Evolutionary conservation across 2,329 filamentous ascomycete species (phyloP).

Genomic region (Aureobasidium sp.): DNA sequence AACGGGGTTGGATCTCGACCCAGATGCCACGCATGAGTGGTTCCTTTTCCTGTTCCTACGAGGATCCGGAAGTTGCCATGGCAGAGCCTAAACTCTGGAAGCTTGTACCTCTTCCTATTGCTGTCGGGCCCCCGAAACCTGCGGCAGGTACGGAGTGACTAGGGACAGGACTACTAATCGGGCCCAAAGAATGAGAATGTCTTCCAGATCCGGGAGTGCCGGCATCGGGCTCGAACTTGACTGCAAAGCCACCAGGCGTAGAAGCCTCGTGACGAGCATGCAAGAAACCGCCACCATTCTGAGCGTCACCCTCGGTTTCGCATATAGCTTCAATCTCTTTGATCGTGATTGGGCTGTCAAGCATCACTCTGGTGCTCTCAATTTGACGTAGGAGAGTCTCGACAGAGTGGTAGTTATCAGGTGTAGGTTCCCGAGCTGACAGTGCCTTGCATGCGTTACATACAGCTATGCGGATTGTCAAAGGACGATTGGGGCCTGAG

Average conservation of each 20-base stretch:
- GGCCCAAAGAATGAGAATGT: conserved; percentile 29
- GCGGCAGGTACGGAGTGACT: conserved; percentile 30
- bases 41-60: neutral
- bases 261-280: conserved; percentile 47
- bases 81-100: conserved; percentile 7
- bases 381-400: conserved; percentile 55
- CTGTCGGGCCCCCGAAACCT: neutral
- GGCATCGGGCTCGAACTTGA: conserved; percentile 33
- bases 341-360: conserved; percentile 47
- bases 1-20: neutral
- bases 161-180: conserved; percentile 40
- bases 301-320: conserved; percentile 77
- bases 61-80: conserved; percentile 2
- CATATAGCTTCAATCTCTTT: conserved; percentile 74
- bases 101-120: neutral
- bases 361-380: conserved; percentile 49
- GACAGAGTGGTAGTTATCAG: conserved; percentile 62
- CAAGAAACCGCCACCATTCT: conserved; percentile 88
- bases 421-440: conserved; percentile 28
- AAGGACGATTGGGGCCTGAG: conserved; percentile 40
- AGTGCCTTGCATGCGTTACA: conserved; percentile 67
- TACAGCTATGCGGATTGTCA: conserved; percentile 63
- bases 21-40: neutral
- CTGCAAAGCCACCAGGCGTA: conserved; percentile 25
- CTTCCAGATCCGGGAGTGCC: conserved; percentile 22